phyloP scores from a whole-genome alignment of 192 early-diverging fungal genomes.

The Backusella westeae region DNA sequence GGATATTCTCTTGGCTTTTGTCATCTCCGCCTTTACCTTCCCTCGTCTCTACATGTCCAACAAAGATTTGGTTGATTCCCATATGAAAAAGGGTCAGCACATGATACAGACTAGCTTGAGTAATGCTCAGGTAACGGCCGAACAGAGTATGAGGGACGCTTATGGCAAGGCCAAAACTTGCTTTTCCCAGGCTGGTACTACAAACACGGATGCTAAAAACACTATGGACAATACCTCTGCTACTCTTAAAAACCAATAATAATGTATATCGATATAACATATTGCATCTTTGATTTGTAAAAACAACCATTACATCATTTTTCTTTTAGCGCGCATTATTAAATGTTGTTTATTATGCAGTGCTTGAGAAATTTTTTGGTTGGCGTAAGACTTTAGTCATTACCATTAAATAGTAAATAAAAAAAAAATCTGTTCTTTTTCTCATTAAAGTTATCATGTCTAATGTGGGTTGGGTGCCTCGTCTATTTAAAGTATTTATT shows the following conservation, averaged over 20 bases:
- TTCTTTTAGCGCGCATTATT: neutral
- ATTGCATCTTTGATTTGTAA: neutral
- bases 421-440: too few species aligned
- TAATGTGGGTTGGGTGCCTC: too few species aligned
- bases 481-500: too few species aligned
- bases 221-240: constrained; percentile 14
- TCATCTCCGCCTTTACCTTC: constrained; percentile 20
- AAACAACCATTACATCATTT: neutral
- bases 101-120: neutral
- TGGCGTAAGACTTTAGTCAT: neutral
- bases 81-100: constrained; percentile 12
- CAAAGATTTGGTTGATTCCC: constrained; percentile 25
- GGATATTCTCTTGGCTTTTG: neutral
- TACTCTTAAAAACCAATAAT: constrained; percentile 16
- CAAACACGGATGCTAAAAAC: constrained; percentile 28
- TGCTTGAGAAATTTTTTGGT: neutral
- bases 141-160: constrained; percentile 11
- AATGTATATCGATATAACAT: neutral
- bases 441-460: too few species aligned
- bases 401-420: too few species aligned
- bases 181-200: constrained; percentile 22
- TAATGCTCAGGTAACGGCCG: neutral
- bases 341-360: neutral
- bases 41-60: constrained; percentile 28
- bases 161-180: constrained; percentile 21